phyloP scores from a whole-genome alignment of 2,329 filamentous ascomycete genomes.

The Lasiodiplodia sp. region DNA sequence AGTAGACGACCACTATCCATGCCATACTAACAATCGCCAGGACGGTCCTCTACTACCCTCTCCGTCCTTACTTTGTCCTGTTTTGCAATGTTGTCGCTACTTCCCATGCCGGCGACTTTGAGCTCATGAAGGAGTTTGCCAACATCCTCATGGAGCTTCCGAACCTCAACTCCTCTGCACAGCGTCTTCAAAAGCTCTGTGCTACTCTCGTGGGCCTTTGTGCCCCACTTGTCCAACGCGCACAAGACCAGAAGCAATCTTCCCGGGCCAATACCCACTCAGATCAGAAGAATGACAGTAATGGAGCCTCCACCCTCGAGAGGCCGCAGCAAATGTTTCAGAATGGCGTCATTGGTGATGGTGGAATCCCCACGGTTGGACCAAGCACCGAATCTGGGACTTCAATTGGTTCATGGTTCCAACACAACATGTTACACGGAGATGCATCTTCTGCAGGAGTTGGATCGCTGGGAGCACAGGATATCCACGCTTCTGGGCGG shows the following conservation, averaged over 20 bases:
- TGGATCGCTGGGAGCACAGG: background rate
- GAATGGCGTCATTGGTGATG: background rate
- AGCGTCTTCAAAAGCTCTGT: conserved; percentile 40
- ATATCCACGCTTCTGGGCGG: background rate
- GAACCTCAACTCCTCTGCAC: conserved; percentile 41
- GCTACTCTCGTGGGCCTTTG: conserved; percentile 41
- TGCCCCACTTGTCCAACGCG: conserved; percentile 39
- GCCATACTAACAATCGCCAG: conserved; percentile 31
- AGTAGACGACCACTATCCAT: background rate
- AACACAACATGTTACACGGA: background rate
- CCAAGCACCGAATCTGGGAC: background rate
- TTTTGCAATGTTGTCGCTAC: conserved; percentile 49
- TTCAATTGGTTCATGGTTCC: conserved; percentile 8
- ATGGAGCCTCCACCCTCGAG: background rate
- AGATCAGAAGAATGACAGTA: background rate
- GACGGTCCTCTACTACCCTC: conserved; percentile 45
- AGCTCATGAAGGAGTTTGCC: conserved; percentile 42
- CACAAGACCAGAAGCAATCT: conserved; percentile 16
- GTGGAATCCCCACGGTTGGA: background rate
- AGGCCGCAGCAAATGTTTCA: background rate
- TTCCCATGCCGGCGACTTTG: conserved; percentile 40
- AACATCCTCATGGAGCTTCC: conserved; percentile 40
- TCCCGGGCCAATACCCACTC: background rate
- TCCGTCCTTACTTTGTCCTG: conserved; percentile 46
- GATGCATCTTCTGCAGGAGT: background rate